These are phyloP conservation scores for Fulvia fulva DNA, from an alignment of 2,329 filamentous ascomycete genomes.

Conservation along the genomic window DNA sequence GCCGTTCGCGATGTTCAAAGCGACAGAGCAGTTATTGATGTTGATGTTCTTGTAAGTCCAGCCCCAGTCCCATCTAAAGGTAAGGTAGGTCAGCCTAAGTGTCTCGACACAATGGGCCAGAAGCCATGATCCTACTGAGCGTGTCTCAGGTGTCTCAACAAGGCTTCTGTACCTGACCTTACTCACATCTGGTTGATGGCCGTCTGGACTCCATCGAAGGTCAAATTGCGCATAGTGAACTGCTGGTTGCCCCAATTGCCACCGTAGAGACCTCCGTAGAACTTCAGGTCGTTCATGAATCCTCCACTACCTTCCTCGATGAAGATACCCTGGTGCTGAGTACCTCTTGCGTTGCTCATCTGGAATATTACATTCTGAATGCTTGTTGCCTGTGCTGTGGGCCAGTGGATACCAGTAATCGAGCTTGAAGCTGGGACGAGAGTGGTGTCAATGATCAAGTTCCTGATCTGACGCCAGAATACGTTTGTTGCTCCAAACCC, in stretches of 20 bases:
- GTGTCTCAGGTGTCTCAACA: too few relatives aligned
- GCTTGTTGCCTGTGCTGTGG: slow-evolving; percentile 44
- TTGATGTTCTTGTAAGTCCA: slow-evolving; percentile 46
- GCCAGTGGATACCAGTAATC: slow-evolving; percentile 46
- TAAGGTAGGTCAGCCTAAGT: too few relatives aligned
- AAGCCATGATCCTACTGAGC: too few relatives aligned
- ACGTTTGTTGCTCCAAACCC: slow-evolving; percentile 51
- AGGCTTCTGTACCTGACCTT: too few relatives aligned
- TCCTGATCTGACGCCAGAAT: slow-evolving; percentile 63
- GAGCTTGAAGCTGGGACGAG: slow-evolving; percentile 41
- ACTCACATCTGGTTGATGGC: too few relatives aligned
- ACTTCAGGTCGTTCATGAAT: slow-evolving; percentile 45
- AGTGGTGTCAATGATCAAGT: slow-evolving; percentile 60
- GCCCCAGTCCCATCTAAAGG: slow-evolving; percentile 51
- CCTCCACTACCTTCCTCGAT: slow-evolving; percentile 44
- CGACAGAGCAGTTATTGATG: slow-evolving; percentile 52
- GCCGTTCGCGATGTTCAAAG: slow-evolving; percentile 48
- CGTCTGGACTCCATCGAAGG: slow-evolving; percentile 49
- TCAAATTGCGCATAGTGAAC: slow-evolving; percentile 53
- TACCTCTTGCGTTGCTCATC: slow-evolving; percentile 43
- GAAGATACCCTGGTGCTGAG: slow-evolving; percentile 45
- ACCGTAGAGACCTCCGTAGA: slow-evolving; percentile 42
- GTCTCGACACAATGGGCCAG: too few relatives aligned
- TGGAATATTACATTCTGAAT: slow-evolving; percentile 45
- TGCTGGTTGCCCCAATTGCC: slow-evolving; percentile 45